Evolutionary conservation across 768 basidiomycete species (phyloP), one percentile per base, ranked within the genome.

Genomic region (Hysterangium stoloniferum): DNA sequence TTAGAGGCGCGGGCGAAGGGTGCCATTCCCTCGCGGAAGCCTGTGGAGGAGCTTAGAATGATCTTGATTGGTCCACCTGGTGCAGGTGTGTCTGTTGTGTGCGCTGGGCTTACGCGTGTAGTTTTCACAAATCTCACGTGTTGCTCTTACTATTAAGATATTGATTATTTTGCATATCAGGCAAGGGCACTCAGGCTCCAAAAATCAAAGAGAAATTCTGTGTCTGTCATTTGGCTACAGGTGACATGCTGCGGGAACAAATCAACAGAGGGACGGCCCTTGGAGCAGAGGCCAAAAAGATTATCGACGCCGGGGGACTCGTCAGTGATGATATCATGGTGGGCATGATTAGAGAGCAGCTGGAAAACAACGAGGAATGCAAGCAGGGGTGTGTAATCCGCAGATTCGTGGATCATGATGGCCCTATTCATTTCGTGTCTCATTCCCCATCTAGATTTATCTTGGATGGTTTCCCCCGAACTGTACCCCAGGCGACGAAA

Each of bases 181-280:
- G 95, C 58, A 99, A 99, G 76, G 96, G 96, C 24, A 99, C 96
- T 2, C 96, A 99, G 68, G 96, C 93, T 0, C 95, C 96, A 4
- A 79, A 75, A 64, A 93, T 99, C 71, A 82, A 84, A 46, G 83
- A 91, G 56, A 78, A 88, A 62, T 99, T 87, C 74, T 94, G 92
- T 64, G 81, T 99, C 38, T 99, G 96, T 74, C 96, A 99, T 72
- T 74, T 99, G 59, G 95, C 96, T 22, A 99, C 96, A 27, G 96
- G 96, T 17, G 96, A 99, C 73, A 95, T 99, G 92, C 77, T 99
- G 52, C 86, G 96, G 44, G 89, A 92, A 56, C 92, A 99, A 67
- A 92, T 99, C 54, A 62, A 80, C 31, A 67, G 82, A 64, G 86
- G 94, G 71, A 96, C 96, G 4, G 71, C 78, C 36, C 79, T 99